Evolutionary conservation across 73 alveolate species (phyloP).

Genomic region (Effrenium voratum): DNA sequence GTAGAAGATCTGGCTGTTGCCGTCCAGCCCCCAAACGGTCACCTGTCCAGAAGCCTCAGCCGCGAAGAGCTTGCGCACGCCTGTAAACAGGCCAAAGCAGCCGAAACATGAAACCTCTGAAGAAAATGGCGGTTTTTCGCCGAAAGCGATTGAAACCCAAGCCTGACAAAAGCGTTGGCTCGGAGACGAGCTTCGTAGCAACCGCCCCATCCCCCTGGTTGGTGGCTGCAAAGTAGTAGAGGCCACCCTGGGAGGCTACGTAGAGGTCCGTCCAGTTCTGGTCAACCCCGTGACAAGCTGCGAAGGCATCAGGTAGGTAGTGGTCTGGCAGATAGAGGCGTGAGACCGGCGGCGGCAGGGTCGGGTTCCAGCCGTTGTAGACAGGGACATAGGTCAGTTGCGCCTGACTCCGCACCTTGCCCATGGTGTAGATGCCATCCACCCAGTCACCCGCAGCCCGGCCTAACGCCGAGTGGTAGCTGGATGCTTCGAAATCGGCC

Average conservation of each 20-base stretch:
- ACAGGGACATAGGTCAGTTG: background rate
- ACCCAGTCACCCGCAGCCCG: background rate
- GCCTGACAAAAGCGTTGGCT: no score
- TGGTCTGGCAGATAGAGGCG: background rate
- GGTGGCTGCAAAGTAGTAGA: conserved; percentile 6
- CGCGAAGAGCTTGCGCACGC: background rate
- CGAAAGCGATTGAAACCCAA: no score
- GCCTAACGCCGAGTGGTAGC: background rate
- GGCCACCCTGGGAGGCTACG: conserved; percentile 13
- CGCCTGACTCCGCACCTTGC: background rate
- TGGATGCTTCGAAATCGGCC: background rate
- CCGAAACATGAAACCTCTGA: no score
- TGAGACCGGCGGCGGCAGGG: background rate
- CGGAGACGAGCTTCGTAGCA: conserved; percentile 3
- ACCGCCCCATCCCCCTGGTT: background rate
- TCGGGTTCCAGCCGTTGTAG: background rate
- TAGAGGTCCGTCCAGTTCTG: background rate
- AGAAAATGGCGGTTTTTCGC: no score
- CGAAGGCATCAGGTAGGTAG: background rate
- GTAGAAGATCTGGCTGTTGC: conserved; percentile 10
- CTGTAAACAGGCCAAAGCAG: no score
- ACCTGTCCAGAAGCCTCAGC: background rate
- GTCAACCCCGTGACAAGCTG: background rate
- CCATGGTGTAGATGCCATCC: conserved; percentile 26
- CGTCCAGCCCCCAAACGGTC: conserved; percentile 4